phyloP scores from a whole-genome alignment of 331 rosid species.

The Malus hybrid region DNA sequence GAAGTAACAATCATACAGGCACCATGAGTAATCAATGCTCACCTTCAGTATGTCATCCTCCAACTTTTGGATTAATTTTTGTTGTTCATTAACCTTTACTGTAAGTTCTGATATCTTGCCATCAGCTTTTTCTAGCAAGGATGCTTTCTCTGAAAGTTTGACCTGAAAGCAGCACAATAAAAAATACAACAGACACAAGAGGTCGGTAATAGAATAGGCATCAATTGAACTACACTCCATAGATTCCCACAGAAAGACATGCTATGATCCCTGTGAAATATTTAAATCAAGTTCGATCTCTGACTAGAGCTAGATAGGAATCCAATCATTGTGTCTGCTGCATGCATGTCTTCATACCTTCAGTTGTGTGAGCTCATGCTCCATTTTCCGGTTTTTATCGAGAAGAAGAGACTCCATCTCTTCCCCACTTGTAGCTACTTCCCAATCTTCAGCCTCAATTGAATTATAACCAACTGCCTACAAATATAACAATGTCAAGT shows the following conservation, averaged over 20 bases:
- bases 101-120: slow-evolving; percentile 58
- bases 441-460: slow-evolving; percentile 99
- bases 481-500: slow-evolving; percentile 12
- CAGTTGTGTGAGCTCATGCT: slow-evolving; percentile 86
- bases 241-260: background rate
- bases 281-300: too few relatives aligned
- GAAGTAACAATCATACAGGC: background rate
- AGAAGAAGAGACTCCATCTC: slow-evolving; percentile 99
- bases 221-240: background rate
- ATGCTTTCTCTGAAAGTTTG: slow-evolving; percentile 69
- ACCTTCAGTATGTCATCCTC: slow-evolving; percentile 98
- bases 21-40: slow-evolving; percentile 11
- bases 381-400: slow-evolving; percentile 97
- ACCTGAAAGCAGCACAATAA: slow-evolving; percentile 48
- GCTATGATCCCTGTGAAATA: too few relatives aligned
- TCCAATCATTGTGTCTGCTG: background rate
- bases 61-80: slow-evolving; percentile 79
- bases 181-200: slow-evolving; percentile 13
- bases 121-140: slow-evolving; percentile 66
- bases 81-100: slow-evolving; percentile 65
- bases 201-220: background rate
- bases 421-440: slow-evolving; percentile 89
- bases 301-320: background rate
- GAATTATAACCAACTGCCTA: slow-evolving; percentile 98
- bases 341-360: slow-evolving; percentile 42